A percentile compares a stretch with the other conserved stretches of the same genome.
Evolutionary conservation across 2,329 filamentous ascomycete species (phyloP).

Genomic region (Fusarium sp.): DNA sequence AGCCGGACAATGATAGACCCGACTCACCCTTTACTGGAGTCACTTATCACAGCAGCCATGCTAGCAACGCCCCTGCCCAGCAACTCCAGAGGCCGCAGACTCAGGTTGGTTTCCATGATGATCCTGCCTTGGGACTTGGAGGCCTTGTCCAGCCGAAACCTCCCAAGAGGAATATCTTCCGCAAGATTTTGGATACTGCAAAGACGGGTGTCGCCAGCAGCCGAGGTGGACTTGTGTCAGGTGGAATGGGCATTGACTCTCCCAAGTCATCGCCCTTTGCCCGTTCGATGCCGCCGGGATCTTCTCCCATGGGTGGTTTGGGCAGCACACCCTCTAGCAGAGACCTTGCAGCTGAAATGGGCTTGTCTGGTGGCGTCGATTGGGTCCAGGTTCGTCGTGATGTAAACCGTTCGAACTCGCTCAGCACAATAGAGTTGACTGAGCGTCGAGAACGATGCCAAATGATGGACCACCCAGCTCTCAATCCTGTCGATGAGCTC

Average conservation of each 20-base stretch:
- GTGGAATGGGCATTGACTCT: constrained; percentile 54
- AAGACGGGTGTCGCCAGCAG: constrained; percentile 94
- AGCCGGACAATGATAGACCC: constrained; percentile 65
- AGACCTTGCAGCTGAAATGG: constrained; percentile 76
- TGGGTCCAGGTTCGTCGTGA: constrained; percentile 99
- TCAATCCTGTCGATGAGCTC: constrained; percentile 90
- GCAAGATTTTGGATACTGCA: constrained; percentile 92
- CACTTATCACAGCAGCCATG: constrained; percentile 93
- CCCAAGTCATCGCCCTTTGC: constrained; percentile 56
- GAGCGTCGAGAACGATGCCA: constrained; percentile 91
- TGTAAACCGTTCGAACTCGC: constrained; percentile 92
- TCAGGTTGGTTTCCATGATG: constrained; percentile 72
- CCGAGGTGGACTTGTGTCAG: constrained; percentile 81
- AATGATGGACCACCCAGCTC: constrained; percentile 90
- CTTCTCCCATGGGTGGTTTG: constrained; percentile 56
- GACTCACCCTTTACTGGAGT: constrained; percentile 78
- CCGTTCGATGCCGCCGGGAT: constrained; percentile 53
- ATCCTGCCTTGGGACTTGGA: constrained; percentile 76
- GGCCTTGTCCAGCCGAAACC: constrained; percentile 81
- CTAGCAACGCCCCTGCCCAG: constrained; percentile 61
- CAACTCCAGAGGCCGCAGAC: constrained; percentile 71
- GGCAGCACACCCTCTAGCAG: constrained; percentile 52
- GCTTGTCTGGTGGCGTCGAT: constrained; percentile 72
- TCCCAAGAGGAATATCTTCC: constrained; percentile 91
- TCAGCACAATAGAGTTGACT: constrained; percentile 86